Base-by-base conservation (phyloP, 768 basidiomycete genomes). In the Leucosporidium scottii region DNA sequence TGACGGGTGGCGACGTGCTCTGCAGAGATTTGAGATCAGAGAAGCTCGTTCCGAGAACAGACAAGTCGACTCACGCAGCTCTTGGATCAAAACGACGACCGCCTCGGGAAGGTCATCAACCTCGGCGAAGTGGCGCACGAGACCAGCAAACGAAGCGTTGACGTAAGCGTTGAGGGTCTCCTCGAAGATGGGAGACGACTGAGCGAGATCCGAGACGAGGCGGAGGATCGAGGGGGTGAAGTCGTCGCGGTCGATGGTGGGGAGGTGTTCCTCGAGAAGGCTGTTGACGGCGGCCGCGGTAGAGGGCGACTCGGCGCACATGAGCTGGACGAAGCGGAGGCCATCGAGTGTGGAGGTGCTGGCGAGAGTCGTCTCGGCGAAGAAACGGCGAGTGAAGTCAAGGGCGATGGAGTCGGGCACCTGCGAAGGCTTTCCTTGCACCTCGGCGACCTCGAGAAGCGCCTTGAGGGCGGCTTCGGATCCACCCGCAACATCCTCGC, bases 61-160 rank as follows among this genome's bases (percentile, higher is more conserved):
- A 30, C 21, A 4, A 5, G 18, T 4, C 10, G 23, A 65, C 70
- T 27, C 15, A 64, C 69, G 9, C 6, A 71, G 61, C 12, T 36
- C 58, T 9, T 6, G 25, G 9, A 49, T 39, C 13, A 71, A 18
- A 2, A 9, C 31, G 17, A n/a, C 30, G 20, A 64, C 59, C 18
- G 53, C 64, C 10, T 63, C 53, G 25, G 34, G 39, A 23, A 67
- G 69, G 21, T 65, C 62, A 20, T 68, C 62, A 20, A 50, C 50
- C 27, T 67, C 66, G 28, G 56, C 64, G 9, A 66, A 70, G n/a
- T 34, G 36, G 7, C 65, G 18, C 15, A 62, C 61, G 15, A 66
- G 31, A 5, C 62, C 65, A 3, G 55, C 70, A 23, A 65, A 60
- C 10, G 60, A 23, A 0, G 30, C 60, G 23, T 67, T 67, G 9